phyloP scores from a whole-genome alignment of 345 rosid species.

The Corchorus capsularis region DNA sequence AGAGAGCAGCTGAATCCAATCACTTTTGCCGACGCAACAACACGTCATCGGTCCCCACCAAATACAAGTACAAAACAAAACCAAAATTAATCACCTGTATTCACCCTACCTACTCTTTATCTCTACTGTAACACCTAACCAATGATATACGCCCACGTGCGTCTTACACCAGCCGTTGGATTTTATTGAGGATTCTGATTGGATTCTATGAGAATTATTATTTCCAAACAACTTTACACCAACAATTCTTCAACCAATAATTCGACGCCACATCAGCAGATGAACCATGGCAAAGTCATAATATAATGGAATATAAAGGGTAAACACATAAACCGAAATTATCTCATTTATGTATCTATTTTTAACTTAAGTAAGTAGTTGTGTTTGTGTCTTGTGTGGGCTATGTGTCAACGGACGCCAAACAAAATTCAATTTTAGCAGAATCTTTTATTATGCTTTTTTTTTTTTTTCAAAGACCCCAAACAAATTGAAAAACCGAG shows the following conservation, averaged over 20 bases:
- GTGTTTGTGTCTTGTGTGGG: conserved; percentile 22
- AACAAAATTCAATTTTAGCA: conserved; percentile 37
- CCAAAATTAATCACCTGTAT: conserved; percentile 8
- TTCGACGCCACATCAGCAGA: conserved; percentile 7
- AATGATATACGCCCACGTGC: neutral
- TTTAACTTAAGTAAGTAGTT: neutral
- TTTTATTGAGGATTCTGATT: neutral
- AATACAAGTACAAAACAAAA: neutral
- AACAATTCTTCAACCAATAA: conserved; percentile 10
- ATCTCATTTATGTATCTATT: neutral
- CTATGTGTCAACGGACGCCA: conserved; percentile 58
- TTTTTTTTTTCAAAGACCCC: neutral
- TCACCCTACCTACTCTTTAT: neutral
- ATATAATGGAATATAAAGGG: neutral
- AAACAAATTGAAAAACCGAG: neutral
- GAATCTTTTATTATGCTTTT: conserved; percentile 9
- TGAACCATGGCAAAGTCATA: neutral
- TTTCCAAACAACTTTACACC: neutral
- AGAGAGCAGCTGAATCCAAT: conserved; percentile 18
- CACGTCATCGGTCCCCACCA: conserved; percentile 27
- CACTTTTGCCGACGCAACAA: conserved; percentile 22
- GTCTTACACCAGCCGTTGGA: neutral
- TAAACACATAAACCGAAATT: neutral
- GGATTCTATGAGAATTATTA: conserved; percentile 1
- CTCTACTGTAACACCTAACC: neutral